Percentiles rank a stretch among this genome's conserved stretches.
Evolutionary conservation across 2,329 filamentous ascomycete species (phyloP).

Genomic region (Metarhizium brunneum): DNA sequence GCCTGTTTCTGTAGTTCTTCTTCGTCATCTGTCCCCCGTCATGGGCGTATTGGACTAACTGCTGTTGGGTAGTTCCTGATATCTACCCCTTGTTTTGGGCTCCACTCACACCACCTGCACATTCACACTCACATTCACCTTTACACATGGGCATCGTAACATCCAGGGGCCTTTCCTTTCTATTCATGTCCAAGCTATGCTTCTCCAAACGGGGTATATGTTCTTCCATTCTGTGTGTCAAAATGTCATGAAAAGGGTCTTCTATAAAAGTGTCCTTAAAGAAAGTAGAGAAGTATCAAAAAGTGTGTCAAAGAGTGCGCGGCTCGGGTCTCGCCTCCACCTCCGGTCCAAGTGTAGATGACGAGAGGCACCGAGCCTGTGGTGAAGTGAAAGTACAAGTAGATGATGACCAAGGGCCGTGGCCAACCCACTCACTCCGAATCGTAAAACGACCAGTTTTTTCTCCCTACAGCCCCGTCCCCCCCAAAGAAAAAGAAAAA

Average conservation of each 20-base stretch:
- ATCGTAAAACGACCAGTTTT: neutral
- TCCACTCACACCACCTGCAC: neutral
- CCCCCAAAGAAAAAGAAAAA: neutral
- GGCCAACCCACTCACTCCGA: neutral
- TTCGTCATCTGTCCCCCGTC: no score
- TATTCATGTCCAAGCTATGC: neutral
- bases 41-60: no score
- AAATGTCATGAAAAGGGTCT: neutral
- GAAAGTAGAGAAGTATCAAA: neutral
- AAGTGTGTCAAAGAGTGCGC: neutral
- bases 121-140: neutral
- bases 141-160: neutral
- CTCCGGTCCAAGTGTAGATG: neutral
- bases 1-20: no score
- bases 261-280: neutral
- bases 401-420: neutral
- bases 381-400: neutral
- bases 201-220: neutral
- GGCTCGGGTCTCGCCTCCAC: neutral
- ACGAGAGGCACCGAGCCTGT: neutral
- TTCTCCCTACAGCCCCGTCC: neutral
- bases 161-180: neutral
- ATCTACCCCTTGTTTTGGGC: neutral
- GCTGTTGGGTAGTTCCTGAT: neutral
- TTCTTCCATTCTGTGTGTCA: neutral